Evolutionary conservation across 129 eudicot genomes (phyloP).

Genomic region (Centaurea solstitialis): DNA sequence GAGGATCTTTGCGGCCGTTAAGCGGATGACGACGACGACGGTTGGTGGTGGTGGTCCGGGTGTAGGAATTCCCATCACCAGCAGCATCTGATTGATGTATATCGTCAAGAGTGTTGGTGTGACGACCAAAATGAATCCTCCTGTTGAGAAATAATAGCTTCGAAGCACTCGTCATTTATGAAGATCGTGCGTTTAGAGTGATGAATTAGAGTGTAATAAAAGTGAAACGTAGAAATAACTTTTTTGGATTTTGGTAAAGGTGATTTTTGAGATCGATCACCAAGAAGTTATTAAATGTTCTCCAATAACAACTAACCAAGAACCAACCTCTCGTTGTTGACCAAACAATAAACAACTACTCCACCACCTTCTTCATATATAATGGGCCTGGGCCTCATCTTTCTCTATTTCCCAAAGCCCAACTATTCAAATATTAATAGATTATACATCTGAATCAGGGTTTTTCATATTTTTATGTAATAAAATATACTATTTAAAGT

Average conservation of each 20-base stretch:
- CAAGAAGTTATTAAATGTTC: neutral
- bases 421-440: no score
- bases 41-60: slow-evolving; percentile 12
- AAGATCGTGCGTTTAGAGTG: neutral
- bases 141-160: slow-evolving; percentile 62
- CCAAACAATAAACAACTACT: slow-evolving; percentile 3
- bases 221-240: neutral
- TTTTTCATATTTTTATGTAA: no score
- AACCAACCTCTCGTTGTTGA: neutral
- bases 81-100: slow-evolving; percentile 19
- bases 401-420: no score
- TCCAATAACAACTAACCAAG: no score
- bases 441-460: no score
- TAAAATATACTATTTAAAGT: no score
- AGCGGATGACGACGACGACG: slow-evolving; percentile 32
- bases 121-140: slow-evolving; percentile 62
- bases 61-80: slow-evolving; percentile 11
- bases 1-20: slow-evolving; percentile 25
- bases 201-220: neutral
- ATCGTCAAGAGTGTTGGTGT: slow-evolving; percentile 24
- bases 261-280: neutral
- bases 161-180: slow-evolving; percentile 75
- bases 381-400: no score
- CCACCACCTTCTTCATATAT: neutral
- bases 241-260: slow-evolving; percentile 12